Percentiles rank a stretch among this genome's conserved stretches.
Conservation (phyloP, 2,329 filamentous ascomycete species). For the Hirsutella thompsonii region DNA sequence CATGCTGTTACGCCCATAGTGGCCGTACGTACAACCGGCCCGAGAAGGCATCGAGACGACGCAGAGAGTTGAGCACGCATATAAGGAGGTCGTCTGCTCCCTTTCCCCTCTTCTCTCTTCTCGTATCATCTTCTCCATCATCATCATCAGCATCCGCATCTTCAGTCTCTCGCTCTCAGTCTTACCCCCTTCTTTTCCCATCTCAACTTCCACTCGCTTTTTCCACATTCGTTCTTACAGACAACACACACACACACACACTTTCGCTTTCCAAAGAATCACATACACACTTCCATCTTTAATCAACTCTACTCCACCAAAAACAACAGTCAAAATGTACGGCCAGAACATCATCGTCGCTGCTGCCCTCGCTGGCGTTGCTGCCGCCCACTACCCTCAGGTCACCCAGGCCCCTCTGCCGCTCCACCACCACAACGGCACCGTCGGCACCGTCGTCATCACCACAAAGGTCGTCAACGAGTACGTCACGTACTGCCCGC, state of each 20-base stretch:
- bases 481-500: conserved; percentile 28
- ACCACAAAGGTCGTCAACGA: conserved; percentile 20
- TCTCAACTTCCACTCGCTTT: neutral
- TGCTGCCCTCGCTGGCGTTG: conserved; percentile 9
- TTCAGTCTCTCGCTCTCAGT: neutral
- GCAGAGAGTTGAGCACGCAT: no score
- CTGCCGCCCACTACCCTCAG: conserved; percentile 7
- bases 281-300: no score
- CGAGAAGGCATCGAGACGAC: no score
- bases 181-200: neutral
- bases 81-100: neutral
- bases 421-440: neutral
- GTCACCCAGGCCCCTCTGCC: neutral
- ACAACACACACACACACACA: neutral
- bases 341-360: conserved; percentile 13
- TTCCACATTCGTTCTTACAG: neutral
- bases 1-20: no score
- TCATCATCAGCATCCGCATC: neutral
- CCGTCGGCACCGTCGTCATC: conserved; percentile 13
- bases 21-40: no score
- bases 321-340: conserved; percentile 1
- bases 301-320: neutral
- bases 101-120: no score
- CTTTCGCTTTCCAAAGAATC: no score
- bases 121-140: no score